Evolutionary conservation across 768 basidiomycete species (phyloP).

Genomic region (Lanmaoa pseudosensibilis): DNA sequence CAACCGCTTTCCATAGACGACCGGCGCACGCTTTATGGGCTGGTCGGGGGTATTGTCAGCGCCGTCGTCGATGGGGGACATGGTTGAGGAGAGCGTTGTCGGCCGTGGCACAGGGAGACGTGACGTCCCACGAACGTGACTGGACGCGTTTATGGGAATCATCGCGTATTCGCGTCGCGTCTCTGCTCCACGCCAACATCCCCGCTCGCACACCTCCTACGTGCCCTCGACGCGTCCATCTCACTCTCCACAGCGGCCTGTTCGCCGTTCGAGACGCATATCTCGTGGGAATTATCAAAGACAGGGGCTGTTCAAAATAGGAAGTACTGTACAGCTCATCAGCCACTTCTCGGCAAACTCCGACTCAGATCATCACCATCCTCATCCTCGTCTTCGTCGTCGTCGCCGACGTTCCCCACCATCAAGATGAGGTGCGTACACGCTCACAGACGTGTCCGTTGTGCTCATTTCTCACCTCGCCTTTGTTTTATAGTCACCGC

Average conservation of each 20-base stretch:
- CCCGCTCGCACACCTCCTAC: neutral
- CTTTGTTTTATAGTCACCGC: slow-evolving; percentile 63
- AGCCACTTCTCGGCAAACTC: slow-evolving; percentile 33
- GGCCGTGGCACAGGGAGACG: slow-evolving; percentile 9
- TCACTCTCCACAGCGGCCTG: neutral
- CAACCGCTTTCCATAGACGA: slow-evolving; percentile 31
- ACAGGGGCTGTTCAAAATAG: slow-evolving; percentile 23
- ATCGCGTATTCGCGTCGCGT: slow-evolving; percentile 23
- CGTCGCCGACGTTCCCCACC: slow-evolving; percentile 22
- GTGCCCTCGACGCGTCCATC: slow-evolving; percentile 15
- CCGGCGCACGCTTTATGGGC: slow-evolving; percentile 22
- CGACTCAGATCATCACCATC: slow-evolving; percentile 9
- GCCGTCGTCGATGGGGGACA: slow-evolving; percentile 3
- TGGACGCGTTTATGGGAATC: slow-evolving; percentile 35
- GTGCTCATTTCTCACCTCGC: neutral
- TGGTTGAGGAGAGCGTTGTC: slow-evolving; percentile 6
- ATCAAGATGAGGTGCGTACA: slow-evolving; percentile 62
- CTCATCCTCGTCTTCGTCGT: neutral
- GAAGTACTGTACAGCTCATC: slow-evolving; percentile 32
- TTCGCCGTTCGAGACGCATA: neutral
- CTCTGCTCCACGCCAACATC: neutral
- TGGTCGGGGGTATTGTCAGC: neutral
- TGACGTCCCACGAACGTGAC: slow-evolving; percentile 37
- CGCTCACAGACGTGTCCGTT: neutral
- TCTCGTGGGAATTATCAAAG: neutral